These are phyloP conservation scores for Corchorus capsularis DNA, from an alignment of 345 rosid species.

Conservation along the genomic window DNA sequence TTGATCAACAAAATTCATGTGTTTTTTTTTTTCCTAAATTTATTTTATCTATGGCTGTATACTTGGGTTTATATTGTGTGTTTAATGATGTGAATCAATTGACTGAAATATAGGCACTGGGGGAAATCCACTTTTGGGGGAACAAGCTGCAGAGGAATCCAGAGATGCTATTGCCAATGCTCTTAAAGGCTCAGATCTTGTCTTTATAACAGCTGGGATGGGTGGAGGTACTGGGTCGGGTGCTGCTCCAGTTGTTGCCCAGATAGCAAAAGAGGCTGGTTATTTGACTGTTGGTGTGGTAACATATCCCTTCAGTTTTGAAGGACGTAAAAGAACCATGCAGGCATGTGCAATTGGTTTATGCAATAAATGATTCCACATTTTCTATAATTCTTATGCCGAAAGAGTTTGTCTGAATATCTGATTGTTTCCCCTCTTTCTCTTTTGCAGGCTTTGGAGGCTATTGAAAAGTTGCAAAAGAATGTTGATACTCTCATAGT, in stretches of 20 bases:
- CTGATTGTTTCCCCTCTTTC: background rate
- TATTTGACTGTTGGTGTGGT: conserved; percentile 98
- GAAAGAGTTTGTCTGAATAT: background rate
- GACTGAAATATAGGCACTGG: conserved; percentile 73
- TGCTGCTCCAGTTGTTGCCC: conserved; percentile 99
- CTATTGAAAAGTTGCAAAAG: conserved; percentile 91
- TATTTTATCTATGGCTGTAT: background rate
- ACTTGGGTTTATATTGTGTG: background rate
- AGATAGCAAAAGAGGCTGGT: conserved; percentile 87
- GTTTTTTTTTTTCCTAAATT: background rate
- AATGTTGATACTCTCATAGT: conserved; percentile 96
- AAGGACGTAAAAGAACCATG: conserved; percentile 92
- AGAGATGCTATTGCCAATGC: conserved; percentile 84
- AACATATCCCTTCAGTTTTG: conserved; percentile 97
- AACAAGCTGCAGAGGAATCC: conserved; percentile 99
- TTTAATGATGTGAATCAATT: conserved; percentile 5
- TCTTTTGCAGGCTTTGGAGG: conserved; percentile 79
- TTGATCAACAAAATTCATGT: conserved; percentile 7
- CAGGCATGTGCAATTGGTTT: conserved; percentile 49
- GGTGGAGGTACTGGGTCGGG: conserved; percentile 99
- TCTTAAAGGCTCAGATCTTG: conserved; percentile 97
- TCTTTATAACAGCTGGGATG: conserved; percentile 98
- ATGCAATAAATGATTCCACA: background rate
- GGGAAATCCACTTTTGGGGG: conserved; percentile 93
- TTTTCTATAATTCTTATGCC: background rate